phyloP scores from a whole-genome alignment of 371 early-diverging fungal species.

The Zopfochytrium polystomum region DNA sequence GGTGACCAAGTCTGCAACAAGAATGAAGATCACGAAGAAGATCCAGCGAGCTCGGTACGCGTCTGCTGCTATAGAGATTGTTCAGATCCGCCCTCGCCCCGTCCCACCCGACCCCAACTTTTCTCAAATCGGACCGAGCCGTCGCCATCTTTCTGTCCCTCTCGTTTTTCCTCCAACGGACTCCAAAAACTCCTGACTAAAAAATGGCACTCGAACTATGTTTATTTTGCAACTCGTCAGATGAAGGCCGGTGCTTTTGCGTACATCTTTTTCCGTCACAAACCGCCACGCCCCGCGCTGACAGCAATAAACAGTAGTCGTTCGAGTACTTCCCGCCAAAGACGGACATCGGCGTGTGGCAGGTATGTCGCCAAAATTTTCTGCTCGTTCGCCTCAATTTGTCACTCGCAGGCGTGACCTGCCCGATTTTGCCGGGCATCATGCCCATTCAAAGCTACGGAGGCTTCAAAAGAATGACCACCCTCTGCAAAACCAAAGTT shows the following conservation, averaged over 20 bases:
- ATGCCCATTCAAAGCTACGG: slow-evolving; percentile 93
- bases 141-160: too few species aligned
- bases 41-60: slow-evolving; percentile 38
- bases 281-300: background rate
- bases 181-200: too few species aligned
- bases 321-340: slow-evolving; percentile 97
- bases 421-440: slow-evolving; percentile 90
- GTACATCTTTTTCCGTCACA: background rate
- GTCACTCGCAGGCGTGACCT: slow-evolving; percentile 61
- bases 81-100: background rate
- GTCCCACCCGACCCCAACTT: too few species aligned
- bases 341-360: slow-evolving; percentile 81
- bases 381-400: background rate
- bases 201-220: background rate
- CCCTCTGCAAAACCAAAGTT: slow-evolving; percentile 80
- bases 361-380: slow-evolving; percentile 25
- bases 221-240: slow-evolving; percentile 8
- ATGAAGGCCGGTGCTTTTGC: slow-evolving; percentile 34
- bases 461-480: slow-evolving; percentile 85
- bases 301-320: slow-evolving; percentile 50
- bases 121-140: background rate
- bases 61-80: slow-evolving; percentile 1
- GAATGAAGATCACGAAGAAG: slow-evolving; percentile 48
- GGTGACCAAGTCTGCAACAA: background rate
- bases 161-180: too few species aligned